A percentile compares a stretch with the other conserved stretches of the same genome.
These are phyloP conservation scores for Lathyrus sativus DNA, from an alignment of 306 rosid species.

Conservation along the genomic window DNA sequence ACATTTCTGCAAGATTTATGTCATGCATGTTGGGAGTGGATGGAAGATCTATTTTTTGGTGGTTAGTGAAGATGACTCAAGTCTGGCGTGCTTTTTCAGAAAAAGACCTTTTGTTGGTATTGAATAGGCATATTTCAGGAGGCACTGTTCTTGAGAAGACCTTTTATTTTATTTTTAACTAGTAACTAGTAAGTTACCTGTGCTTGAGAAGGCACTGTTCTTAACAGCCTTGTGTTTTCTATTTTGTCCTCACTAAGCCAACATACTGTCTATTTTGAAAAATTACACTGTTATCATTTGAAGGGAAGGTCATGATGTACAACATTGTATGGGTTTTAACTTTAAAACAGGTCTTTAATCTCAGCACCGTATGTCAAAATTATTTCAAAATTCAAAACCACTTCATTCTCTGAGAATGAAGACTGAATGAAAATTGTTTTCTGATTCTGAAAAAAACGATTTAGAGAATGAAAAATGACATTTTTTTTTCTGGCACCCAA, in stretches of 20 bases:
- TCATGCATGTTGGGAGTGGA: slow-evolving; percentile 17
- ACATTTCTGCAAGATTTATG: slow-evolving; percentile 22
- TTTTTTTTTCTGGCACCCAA: slow-evolving; percentile 22
- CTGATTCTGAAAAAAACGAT: not conserved
- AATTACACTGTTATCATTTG: not conserved
- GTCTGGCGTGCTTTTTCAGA: slow-evolving; percentile 12
- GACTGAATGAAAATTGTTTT: slow-evolving; percentile 24
- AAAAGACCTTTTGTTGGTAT: slow-evolving; percentile 21
- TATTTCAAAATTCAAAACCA: not conserved
- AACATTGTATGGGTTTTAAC: slow-evolving; percentile 9
- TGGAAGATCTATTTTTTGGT: slow-evolving; percentile 23
- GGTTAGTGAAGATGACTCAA: slow-evolving; percentile 25
- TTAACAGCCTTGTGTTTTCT: not conserved
- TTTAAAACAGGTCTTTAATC: not conserved
- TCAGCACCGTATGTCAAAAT: not conserved
- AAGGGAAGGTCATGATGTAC: slow-evolving; percentile 22
- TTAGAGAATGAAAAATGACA: slow-evolving; percentile 7
- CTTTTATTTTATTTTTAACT: slow-evolving; percentile 21
- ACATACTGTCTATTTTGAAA: slow-evolving; percentile 21
- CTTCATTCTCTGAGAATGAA: slow-evolving; percentile 20
- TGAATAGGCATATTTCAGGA: slow-evolving; percentile 15
- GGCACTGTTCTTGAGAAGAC: not conserved
- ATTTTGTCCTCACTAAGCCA: slow-evolving; percentile 9
- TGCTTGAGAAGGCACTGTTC: not conserved
- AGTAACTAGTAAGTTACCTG: not conserved